Base-by-base conservation (phyloP, 2,329 filamentous ascomycete species). In the Talaromyces sp. region DNA sequence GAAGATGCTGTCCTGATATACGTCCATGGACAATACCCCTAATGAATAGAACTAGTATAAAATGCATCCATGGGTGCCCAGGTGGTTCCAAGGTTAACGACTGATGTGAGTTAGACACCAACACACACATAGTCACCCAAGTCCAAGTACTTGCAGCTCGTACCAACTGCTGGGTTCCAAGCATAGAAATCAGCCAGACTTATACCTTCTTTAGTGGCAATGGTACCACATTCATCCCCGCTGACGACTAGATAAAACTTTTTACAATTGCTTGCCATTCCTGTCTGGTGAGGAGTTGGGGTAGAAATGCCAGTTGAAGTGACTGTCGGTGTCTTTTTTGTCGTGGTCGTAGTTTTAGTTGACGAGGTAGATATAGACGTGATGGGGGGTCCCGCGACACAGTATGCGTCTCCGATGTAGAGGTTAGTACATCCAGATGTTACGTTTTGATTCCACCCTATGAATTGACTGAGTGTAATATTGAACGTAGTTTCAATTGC, bases 171-270 rank as follows among this genome's bases (percentile, higher is more conserved):
- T 41, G 31, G 46, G 17, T 53, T 53, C 46, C 46, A 53, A 8
- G 29, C 13, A 26, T 58, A 58, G 41, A 56, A 56, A 21, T 56
- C 41, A 26, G 26, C 26, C 4, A 57, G 55, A 14, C 17, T 50
- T 6, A 57, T 57, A 6, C 55, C 41, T 27, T 50, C 17, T 1
- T 35, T 11, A 1, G 41, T 24, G 3, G 55, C 55, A n/a, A 57
- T 57, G 17, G 41, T 50, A 19, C 26, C 55, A 43, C 55, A 57
- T 26, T 57, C n/a, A 21, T 57, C 55, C 14, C 55, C 41, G 13
- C 55, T 57, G 8, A 10, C 17, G 14, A 57, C 41, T 9, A 57
- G 5, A n/a, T 57, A 35, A 24, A 57, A 57, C 4, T 21, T 35
- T 4, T 57, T 13, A 13, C 55, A 57, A 17, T 50, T 29, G 1